phyloP scores from a whole-genome alignment of 257 asterid species.

The Nicotiana obtusifolia region DNA sequence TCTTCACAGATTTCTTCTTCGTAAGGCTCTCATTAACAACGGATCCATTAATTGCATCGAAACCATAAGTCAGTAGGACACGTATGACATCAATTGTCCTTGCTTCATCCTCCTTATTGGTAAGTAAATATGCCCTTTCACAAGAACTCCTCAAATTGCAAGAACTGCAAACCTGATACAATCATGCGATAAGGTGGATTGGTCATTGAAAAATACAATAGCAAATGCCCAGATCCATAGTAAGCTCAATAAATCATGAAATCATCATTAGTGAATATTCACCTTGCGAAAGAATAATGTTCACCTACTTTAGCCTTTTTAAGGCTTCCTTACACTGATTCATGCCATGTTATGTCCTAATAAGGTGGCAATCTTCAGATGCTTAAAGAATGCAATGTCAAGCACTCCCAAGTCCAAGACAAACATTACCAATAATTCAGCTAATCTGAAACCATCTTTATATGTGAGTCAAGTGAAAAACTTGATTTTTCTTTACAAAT shows the following conservation, averaged over 20 bases:
- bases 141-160: constrained; percentile 90
- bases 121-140: constrained; percentile 81
- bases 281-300: background rate
- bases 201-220: background rate
- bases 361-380: background rate
- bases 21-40: constrained; percentile 52
- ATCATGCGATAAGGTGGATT: background rate
- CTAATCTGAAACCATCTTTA: background rate
- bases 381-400: background rate
- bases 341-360: constrained; percentile 8
- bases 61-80: constrained; percentile 73
- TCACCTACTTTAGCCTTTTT: background rate
- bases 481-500: background rate
- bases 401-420: background rate
- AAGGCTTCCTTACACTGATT: background rate
- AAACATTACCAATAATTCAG: background rate
- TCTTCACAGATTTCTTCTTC: constrained; percentile 73
- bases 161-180: constrained; percentile 85
- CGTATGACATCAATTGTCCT: constrained; percentile 90
- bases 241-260: background rate
- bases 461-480: constrained; percentile 1
- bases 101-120: constrained; percentile 93
- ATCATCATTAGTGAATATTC: background rate
- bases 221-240: background rate
- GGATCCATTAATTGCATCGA: constrained; percentile 64